phyloP scores from a whole-genome alignment of 2,329 filamentous ascomycete genomes.

The Triangularia verruculosa region DNA sequence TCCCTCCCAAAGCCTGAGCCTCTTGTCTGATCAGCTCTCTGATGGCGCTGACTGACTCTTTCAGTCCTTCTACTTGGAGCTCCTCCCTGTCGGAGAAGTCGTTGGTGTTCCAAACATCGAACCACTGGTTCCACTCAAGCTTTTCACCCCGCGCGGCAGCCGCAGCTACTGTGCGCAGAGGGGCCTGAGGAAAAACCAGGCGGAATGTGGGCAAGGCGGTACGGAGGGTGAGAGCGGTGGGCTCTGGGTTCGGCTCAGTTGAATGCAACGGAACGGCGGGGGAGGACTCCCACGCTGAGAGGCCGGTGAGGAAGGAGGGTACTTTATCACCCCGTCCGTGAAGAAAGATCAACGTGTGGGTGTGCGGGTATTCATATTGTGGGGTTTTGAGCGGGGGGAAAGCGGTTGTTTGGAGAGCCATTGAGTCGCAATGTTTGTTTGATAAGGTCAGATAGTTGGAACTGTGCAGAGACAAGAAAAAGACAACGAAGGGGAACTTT shows the following conservation, averaged over 20 bases:
- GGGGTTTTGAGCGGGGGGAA: background rate
- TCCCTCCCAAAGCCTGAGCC: background rate
- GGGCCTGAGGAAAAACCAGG: background rate
- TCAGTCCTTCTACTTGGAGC: background rate
- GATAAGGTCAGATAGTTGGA: background rate
- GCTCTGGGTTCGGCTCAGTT: too few species aligned
- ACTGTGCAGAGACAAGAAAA: background rate
- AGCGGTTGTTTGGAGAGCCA: background rate
- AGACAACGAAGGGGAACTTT: background rate
- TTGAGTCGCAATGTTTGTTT: background rate
- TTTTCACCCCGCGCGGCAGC: background rate
- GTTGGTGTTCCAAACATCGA: background rate
- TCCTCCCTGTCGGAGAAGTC: background rate
- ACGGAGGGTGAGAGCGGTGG: background rate
- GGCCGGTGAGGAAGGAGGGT: background rate
- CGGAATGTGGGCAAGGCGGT: background rate
- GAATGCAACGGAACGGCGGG: background rate
- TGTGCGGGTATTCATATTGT: background rate
- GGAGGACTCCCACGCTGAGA: slow-evolving; percentile 1
- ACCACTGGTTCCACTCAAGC: background rate
- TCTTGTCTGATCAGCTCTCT: background rate
- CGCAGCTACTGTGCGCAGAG: background rate
- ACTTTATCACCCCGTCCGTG: background rate
- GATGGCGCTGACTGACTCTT: background rate
- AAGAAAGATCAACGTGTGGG: background rate